phyloP scores from a whole-genome alignment of 2,329 filamentous ascomycete genomes.

The Pseudonectria foliicola region DNA sequence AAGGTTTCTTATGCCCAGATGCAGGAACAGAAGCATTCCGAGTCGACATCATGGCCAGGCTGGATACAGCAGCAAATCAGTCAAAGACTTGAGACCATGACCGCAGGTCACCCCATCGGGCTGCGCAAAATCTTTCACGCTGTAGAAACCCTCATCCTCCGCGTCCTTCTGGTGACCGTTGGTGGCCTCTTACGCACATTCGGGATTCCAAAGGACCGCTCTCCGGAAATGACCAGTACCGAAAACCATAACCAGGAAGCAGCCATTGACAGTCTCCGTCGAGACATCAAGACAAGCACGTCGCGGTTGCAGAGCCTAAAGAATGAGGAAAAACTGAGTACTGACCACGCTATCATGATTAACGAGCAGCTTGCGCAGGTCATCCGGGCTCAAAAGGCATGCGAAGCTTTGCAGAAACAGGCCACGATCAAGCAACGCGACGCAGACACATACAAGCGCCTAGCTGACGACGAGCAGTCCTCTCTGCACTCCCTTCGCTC shows the following conservation, averaged over 20 bases:
- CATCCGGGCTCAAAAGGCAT: not conserved
- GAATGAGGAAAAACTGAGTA: not conserved
- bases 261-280: conserved; percentile 1
- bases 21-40: conserved; percentile 1
- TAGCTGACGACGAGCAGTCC: conserved; percentile 1
- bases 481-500: not conserved
- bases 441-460: not conserved
- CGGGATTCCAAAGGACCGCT: not conserved
- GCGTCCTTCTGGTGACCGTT: not conserved
- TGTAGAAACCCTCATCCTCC: not conserved
- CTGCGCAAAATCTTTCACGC: conserved; percentile 1
- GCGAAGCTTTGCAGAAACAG: conserved; percentile 4
- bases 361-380: conserved; percentile 1
- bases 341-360: not conserved
- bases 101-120: not conserved
- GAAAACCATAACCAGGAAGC: not conserved
- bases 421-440: conserved; percentile 4
- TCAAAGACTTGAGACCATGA: not conserved
- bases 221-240: not conserved
- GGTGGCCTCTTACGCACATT: not conserved
- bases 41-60: conserved; percentile 3
- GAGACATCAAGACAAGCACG: conserved; percentile 1
- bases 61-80: conserved; percentile 1
- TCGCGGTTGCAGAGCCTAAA: conserved; percentile 1
- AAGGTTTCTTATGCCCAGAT: too few species aligned